Percentiles rank a stretch among this genome's conserved stretches.
These are phyloP conservation scores for Mycogone perniciosa DNA, from an alignment of 2,329 filamentous ascomycete genomes.

Conservation along the genomic window DNA sequence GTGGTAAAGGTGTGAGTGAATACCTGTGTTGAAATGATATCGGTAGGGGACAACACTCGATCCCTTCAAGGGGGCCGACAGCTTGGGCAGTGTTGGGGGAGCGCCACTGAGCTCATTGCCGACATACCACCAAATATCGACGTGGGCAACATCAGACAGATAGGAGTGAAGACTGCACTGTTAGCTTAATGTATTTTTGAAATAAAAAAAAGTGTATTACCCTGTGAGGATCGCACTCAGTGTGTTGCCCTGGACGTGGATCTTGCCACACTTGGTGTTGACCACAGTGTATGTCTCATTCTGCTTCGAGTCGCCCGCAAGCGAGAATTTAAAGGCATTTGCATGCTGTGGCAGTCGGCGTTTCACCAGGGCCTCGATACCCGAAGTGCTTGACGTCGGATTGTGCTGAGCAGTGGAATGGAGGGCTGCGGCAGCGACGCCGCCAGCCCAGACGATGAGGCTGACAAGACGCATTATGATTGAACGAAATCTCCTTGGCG, in stretches of 20 bases:
- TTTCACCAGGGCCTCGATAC: slow-evolving; percentile 14
- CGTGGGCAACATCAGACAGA: slow-evolving; percentile 13
- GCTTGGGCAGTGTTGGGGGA: slow-evolving; percentile 12
- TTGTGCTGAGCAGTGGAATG: too few relatives aligned
- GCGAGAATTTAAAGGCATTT: slow-evolving; percentile 12
- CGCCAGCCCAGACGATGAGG: too few relatives aligned
- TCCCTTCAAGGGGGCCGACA: slow-evolving; percentile 8
- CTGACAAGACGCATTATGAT: too few relatives aligned
- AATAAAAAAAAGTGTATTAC: slow-evolving; percentile 3
- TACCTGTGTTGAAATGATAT: slow-evolving; percentile 21
- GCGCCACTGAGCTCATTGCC: slow-evolving; percentile 15
- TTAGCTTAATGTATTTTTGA: not conserved
- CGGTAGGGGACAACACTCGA: slow-evolving; percentile 15
- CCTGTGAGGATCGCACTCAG: slow-evolving; percentile 14
- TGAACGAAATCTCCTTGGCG: too few relatives aligned
- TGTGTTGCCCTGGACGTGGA: slow-evolving; percentile 14
- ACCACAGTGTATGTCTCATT: slow-evolving; percentile 15
- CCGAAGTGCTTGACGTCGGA: not conserved
- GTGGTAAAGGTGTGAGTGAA: slow-evolving; percentile 2
- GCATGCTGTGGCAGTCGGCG: slow-evolving; percentile 16
- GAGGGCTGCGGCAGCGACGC: too few relatives aligned
- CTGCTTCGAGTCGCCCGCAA: not conserved
- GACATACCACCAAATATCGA: slow-evolving; percentile 18
- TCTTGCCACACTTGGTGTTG: slow-evolving; percentile 14
- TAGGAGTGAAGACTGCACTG: slow-evolving; percentile 15